Conservation (phyloP, 2,329 filamentous ascomycete genomes). For the Fusarium austroafricanum region DNA sequence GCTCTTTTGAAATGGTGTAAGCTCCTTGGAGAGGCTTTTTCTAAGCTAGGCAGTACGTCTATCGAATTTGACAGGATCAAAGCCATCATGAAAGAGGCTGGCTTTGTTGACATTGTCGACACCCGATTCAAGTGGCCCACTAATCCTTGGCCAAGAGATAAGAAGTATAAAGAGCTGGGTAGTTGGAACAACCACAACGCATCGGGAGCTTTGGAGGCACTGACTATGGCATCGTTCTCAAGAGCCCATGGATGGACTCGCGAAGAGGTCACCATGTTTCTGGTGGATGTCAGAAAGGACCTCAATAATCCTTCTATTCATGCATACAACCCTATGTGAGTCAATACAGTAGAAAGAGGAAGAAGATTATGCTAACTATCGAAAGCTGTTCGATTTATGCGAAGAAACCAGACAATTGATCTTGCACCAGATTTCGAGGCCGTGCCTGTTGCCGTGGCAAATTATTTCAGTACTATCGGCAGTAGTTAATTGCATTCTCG, state of each 20-base stretch:
- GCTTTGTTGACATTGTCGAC: constrained; percentile 3
- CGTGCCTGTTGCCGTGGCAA: too few species aligned
- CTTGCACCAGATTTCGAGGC: too few species aligned
- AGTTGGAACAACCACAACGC: constrained; percentile 14
- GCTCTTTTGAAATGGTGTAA: neutral
- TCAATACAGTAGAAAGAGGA: accelerated
- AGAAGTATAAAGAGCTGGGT: constrained; percentile 22
- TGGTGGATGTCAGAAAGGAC: constrained; percentile 26
- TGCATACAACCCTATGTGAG: constrained; percentile 33
- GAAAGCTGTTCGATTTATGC: constrained; percentile 1
- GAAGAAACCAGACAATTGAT: neutral
- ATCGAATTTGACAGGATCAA: constrained; percentile 9
- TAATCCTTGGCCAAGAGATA: constrained; percentile 24
- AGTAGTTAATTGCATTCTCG: too few species aligned
- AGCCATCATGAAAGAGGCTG: constrained; percentile 1
- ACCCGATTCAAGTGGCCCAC: constrained; percentile 13
- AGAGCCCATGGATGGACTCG: constrained; percentile 23
- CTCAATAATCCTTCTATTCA: constrained; percentile 15
- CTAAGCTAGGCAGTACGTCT: neutral
- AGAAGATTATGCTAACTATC: too few species aligned
- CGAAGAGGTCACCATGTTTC: constrained; percentile 14
- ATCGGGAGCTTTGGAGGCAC: neutral
- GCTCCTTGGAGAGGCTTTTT: neutral
- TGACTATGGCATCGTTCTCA: constrained; percentile 20
- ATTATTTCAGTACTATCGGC: too few species aligned